A percentile compares a stretch with the other conserved stretches of the same genome.
These are phyloP conservation scores for Cyanodermella asteris DNA, from an alignment of 2,329 filamentous ascomycete genomes.

Conservation along the genomic window DNA sequence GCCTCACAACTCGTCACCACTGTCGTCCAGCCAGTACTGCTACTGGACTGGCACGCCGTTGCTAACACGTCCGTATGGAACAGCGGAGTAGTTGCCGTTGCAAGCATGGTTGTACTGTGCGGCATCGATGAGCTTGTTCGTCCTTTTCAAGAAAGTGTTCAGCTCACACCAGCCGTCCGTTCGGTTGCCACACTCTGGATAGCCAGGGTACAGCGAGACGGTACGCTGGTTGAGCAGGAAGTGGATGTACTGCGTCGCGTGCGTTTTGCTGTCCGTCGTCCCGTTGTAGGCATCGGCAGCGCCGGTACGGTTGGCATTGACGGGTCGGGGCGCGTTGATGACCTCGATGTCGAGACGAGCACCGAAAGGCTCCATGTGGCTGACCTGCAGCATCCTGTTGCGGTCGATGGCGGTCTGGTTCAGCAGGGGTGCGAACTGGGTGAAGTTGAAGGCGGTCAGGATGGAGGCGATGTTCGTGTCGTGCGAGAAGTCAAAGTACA, in stretches of 20 bases:
- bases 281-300: constrained; percentile 8
- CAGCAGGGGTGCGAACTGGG: constrained; percentile 41
- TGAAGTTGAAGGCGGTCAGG: constrained; percentile 49
- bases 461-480: constrained; percentile 53
- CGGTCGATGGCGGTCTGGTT: constrained; percentile 27
- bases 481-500: constrained; percentile 62
- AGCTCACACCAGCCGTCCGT: constrained; percentile 62
- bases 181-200: constrained; percentile 40
- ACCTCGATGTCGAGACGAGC: constrained; percentile 54
- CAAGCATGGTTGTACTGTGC: constrained; percentile 46
- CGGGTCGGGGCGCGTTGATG: constrained; percentile 43
- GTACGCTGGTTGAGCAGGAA: constrained; percentile 57
- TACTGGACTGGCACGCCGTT: constrained; percentile 30
- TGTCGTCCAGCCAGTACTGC: no score
- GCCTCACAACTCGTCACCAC: no score
- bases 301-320: constrained; percentile 29
- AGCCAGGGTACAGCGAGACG: constrained; percentile 43
- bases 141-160: constrained; percentile 40
- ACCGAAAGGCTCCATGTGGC: constrained; percentile 48
- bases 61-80: constrained; percentile 25
- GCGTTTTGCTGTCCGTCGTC: constrained; percentile 4
- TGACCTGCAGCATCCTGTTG: constrained; percentile 37
- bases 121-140: constrained; percentile 33
- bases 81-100: constrained; percentile 32
- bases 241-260: constrained; percentile 45